Conservation (phyloP, 2,329 filamentous ascomycete genomes). For the Fusarium incarnatum region DNA sequence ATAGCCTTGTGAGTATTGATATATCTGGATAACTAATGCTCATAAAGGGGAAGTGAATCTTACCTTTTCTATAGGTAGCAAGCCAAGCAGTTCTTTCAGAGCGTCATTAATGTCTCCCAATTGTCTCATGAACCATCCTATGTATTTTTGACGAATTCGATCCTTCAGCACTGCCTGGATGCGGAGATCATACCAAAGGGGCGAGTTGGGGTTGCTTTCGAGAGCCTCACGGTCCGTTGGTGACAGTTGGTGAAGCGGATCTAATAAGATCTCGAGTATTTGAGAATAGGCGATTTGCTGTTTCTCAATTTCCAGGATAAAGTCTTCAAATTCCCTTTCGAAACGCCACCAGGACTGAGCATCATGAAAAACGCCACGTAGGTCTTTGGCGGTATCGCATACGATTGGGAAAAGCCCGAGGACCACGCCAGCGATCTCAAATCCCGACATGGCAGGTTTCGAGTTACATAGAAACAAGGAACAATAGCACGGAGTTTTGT, state of each 20-base stretch:
- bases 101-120: neutral
- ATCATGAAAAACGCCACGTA: neutral
- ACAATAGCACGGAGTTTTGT: too few relatives aligned
- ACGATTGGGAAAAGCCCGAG: neutral
- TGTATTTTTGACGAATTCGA: neutral
- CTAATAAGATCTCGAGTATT: neutral
- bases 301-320: neutral
- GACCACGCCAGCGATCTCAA: neutral
- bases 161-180: neutral
- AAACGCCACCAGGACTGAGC: neutral
- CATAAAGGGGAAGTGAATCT: too few relatives aligned
- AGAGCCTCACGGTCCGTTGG: neutral
- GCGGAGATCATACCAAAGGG: neutral
- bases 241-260: fast-evolving
- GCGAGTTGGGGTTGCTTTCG: fast-evolving
- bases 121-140: neutral
- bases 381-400: neutral
- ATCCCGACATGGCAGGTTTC: neutral
- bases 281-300: neutral
- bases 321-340: neutral
- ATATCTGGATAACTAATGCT: too few relatives aligned
- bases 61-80: neutral
- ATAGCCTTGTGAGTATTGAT: neutral
- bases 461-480: too few relatives aligned
- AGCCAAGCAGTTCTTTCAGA: neutral